These are phyloP conservation scores for Torrubiellomyces zombiae DNA, from an alignment of 2,329 filamentous ascomycete genomes.

Conservation along the genomic window DNA sequence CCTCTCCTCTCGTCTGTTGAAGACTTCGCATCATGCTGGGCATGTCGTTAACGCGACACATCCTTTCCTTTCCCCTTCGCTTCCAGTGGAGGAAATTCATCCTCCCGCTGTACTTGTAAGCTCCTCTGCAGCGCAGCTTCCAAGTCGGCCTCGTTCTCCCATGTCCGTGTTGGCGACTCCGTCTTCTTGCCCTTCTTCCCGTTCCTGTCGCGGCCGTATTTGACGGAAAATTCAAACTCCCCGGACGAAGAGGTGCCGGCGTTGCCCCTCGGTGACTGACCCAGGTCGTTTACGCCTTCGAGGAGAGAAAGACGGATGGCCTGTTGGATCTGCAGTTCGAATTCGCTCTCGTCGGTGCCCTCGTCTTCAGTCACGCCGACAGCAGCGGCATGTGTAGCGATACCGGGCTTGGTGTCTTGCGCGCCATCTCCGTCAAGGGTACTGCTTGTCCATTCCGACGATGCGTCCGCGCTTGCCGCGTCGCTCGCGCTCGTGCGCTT, in stretches of 20 bases:
- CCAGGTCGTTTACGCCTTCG: slow-evolving; percentile 33
- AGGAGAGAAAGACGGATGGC: slow-evolving; percentile 45
- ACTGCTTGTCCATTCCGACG: slow-evolving; percentile 23
- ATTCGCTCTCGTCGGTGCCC: slow-evolving; percentile 29
- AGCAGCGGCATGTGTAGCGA: slow-evolving; percentile 5
- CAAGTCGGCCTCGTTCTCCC: background rate
- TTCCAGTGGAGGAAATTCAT: slow-evolving; percentile 24
- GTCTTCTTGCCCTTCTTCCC: slow-evolving; percentile 25
- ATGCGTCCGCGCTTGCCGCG: slow-evolving; percentile 24
- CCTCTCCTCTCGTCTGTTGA: background rate
- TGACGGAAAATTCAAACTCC: slow-evolving; percentile 35
- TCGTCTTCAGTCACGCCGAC: slow-evolving; percentile 1
- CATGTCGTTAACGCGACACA: slow-evolving; percentile 11
- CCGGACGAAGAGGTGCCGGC: no score
- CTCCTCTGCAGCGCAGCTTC: no score
- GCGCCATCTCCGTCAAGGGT: slow-evolving; percentile 34
- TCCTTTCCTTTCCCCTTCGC: slow-evolving; percentile 24
- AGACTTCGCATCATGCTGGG: background rate
- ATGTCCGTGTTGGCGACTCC: slow-evolving; percentile 9
- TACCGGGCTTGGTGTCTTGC: slow-evolving; percentile 20
- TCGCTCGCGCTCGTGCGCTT: slow-evolving; percentile 34
- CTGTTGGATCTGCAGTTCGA: slow-evolving; percentile 44
- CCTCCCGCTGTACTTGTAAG: slow-evolving; percentile 8
- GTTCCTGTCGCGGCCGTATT: slow-evolving; percentile 27
- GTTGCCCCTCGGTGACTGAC: slow-evolving; percentile 26